Conservation (phyloP, 2,329 filamentous ascomycete genomes). For the Neofusicoccum cordaticola region DNA sequence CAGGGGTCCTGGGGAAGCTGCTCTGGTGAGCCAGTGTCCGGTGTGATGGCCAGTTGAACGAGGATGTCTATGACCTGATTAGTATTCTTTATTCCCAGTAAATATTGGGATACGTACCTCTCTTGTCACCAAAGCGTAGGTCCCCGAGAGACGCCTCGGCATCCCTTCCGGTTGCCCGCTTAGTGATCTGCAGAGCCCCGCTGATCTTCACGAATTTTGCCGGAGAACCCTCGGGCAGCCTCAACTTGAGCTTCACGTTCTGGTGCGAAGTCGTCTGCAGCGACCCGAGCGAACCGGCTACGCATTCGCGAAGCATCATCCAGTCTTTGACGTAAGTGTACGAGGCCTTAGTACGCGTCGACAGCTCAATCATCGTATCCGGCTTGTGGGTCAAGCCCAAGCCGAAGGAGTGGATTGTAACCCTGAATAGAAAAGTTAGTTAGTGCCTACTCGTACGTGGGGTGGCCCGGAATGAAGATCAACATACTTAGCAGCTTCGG, state of each 20-base stretch:
- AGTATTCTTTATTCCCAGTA: slow-evolving; percentile 15
- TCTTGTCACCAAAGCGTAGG: slow-evolving; percentile 90
- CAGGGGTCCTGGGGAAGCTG: slow-evolving; percentile 88
- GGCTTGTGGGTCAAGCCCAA: slow-evolving; percentile 96
- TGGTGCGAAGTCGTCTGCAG: slow-evolving; percentile 96
- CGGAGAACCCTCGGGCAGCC: slow-evolving; percentile 90
- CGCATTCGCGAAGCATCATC: slow-evolving; percentile 99
- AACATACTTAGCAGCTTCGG: slow-evolving; percentile 90
- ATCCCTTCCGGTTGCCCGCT: slow-evolving; percentile 89
- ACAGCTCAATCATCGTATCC: slow-evolving; percentile 97
- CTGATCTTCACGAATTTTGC: slow-evolving; percentile 99
- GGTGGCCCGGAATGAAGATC: background rate
- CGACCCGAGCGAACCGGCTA: slow-evolving; percentile 87
- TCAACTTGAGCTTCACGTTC: slow-evolving; percentile 93
- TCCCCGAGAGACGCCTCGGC: slow-evolving; percentile 91
- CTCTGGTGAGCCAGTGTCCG: slow-evolving; percentile 79
- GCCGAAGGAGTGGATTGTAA: slow-evolving; percentile 94
- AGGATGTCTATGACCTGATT: slow-evolving; percentile 63
- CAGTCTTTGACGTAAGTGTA: slow-evolving; percentile 99
- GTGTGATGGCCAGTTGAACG: slow-evolving; percentile 87
- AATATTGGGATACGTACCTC: slow-evolving; percentile 42
- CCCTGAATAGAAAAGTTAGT: slow-evolving; percentile 49
- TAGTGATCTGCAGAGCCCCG: slow-evolving; percentile 91
- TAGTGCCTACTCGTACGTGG: background rate
- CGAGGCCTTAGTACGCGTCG: slow-evolving; percentile 89